Evolutionary conservation across 2,329 filamentous ascomycete species (phyloP).

Genomic region (Paecilomyces variotii): DNA sequence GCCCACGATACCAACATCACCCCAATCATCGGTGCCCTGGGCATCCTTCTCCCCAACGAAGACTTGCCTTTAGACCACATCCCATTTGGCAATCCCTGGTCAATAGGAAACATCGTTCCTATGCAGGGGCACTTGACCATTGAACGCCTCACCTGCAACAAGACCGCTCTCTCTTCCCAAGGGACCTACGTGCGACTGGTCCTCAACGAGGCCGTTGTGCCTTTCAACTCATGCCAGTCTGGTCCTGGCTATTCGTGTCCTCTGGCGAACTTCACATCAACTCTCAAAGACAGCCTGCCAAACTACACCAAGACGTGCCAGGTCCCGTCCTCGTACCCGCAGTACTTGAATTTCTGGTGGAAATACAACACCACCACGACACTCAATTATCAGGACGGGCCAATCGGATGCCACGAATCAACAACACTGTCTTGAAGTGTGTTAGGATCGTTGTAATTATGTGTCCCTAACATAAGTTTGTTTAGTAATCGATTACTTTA

Average conservation of each 20-base stretch:
- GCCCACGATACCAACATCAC: slow-evolving; percentile 13
- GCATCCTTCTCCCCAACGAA: slow-evolving; percentile 10
- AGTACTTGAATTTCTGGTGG: slow-evolving; percentile 12
- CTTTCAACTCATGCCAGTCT: slow-evolving; percentile 7
- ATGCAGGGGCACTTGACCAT: slow-evolving; percentile 15
- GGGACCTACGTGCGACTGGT: slow-evolving; percentile 13
- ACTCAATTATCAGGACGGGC: slow-evolving; percentile 3
- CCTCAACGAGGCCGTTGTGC: slow-evolving; percentile 16
- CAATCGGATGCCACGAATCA: not conserved
- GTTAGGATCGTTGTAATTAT: not conserved
- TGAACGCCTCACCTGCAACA: slow-evolving; percentile 14
- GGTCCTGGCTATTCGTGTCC: slow-evolving; percentile 14
- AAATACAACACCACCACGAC: slow-evolving; percentile 8
- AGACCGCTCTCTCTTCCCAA: slow-evolving; percentile 5
- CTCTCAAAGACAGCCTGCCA: slow-evolving; percentile 1
- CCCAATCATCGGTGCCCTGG: slow-evolving; percentile 13
- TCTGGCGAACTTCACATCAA: slow-evolving; percentile 2
- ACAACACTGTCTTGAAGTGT: not conserved
- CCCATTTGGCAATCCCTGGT: slow-evolving; percentile 10
- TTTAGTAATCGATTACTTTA: not conserved
- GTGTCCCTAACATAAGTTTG: no score
- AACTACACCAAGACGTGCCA: slow-evolving; percentile 7
- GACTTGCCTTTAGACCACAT: slow-evolving; percentile 12
- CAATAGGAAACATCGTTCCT: slow-evolving; percentile 13
- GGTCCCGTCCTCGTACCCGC: slow-evolving; percentile 7